These are phyloP conservation scores for Phytophthora ohioensis DNA, from an alignment of 352 stramenopile species.

Conservation along the genomic window DNA sequence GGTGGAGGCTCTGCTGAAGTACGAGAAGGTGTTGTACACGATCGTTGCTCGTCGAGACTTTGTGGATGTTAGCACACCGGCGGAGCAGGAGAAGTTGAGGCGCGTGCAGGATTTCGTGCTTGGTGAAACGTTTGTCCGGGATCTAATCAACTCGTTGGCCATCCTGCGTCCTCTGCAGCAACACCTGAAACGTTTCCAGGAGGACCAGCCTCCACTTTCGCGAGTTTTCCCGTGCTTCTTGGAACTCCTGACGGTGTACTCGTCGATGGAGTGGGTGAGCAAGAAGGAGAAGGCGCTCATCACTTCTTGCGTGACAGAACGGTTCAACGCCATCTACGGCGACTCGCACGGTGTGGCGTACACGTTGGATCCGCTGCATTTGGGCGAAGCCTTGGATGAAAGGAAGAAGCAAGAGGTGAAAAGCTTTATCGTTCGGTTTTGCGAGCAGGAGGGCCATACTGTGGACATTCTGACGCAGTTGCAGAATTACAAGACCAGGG, in stretches of 20 bases:
- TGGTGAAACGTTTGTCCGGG: slow-evolving; percentile 65
- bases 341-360: slow-evolving; percentile 69
- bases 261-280: slow-evolving; percentile 66
- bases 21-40: slow-evolving; percentile 60
- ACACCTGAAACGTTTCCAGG: slow-evolving; percentile 58
- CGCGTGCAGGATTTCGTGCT: slow-evolving; percentile 76
- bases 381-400: slow-evolving; percentile 59
- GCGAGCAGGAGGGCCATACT: slow-evolving; percentile 36
- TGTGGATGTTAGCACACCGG: slow-evolving; percentile 46
- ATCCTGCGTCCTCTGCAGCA: slow-evolving; percentile 67
- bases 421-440: slow-evolving; percentile 60
- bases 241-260: slow-evolving; percentile 56
- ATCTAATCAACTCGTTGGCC: slow-evolving; percentile 64
- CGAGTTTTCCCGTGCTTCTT: slow-evolving; percentile 62
- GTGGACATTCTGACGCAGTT: slow-evolving; percentile 62
- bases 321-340: slow-evolving; percentile 71
- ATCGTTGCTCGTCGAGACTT: slow-evolving; percentile 72
- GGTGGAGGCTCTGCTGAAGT: slow-evolving; percentile 59
- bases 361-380: slow-evolving; percentile 63
- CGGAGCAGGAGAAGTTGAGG: slow-evolving; percentile 58
- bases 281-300: slow-evolving; percentile 84
- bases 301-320: slow-evolving; percentile 66
- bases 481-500: slow-evolving; percentile 56
- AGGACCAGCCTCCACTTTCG: slow-evolving; percentile 53
- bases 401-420: slow-evolving; percentile 55